phyloP scores from a whole-genome alignment of 441 rosid species.

The Arabidopsis hybrid region DNA sequence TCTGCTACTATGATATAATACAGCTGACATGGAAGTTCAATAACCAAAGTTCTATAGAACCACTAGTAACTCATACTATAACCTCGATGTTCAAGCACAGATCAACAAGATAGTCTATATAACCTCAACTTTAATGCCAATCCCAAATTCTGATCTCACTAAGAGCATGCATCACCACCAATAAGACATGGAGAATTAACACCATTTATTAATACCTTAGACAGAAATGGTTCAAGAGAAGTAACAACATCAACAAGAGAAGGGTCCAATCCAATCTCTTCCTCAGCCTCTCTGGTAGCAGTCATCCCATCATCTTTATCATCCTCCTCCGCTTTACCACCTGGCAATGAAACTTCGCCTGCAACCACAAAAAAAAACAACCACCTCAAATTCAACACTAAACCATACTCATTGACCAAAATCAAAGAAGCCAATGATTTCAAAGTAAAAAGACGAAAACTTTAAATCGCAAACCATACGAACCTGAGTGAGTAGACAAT shows the following conservation, averaged over 20 bases:
- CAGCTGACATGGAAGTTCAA: constrained; percentile 1
- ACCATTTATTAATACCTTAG: constrained; percentile 61
- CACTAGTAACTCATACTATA: not conserved
- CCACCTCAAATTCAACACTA: not conserved
- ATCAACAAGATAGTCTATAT: constrained; percentile 1
- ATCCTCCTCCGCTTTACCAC: constrained; percentile 86
- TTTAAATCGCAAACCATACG: constrained; percentile 11
- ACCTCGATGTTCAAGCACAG: not conserved
- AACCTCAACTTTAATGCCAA: not conserved
- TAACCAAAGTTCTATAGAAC: constrained; percentile 15
- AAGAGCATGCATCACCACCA: not conserved
- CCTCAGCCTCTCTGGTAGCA: constrained; percentile 90
- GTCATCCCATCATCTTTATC: constrained; percentile 82
- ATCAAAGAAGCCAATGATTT: not conserved
- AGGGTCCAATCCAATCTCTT: constrained; percentile 95
- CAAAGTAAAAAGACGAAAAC: constrained; percentile 8
- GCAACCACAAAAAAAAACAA: constrained; percentile 38
- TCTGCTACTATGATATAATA: constrained; percentile 1
- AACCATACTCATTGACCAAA: not conserved
- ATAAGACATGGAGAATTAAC: constrained; percentile 1
- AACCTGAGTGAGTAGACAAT: constrained; percentile 82
- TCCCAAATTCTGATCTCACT: not conserved
- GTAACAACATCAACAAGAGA: constrained; percentile 76
- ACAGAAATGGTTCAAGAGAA: constrained; percentile 81
- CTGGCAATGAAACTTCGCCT: constrained; percentile 97